Conservation (phyloP, 768 basidiomycete species). For the Crassisporium funariophilum region DNA sequence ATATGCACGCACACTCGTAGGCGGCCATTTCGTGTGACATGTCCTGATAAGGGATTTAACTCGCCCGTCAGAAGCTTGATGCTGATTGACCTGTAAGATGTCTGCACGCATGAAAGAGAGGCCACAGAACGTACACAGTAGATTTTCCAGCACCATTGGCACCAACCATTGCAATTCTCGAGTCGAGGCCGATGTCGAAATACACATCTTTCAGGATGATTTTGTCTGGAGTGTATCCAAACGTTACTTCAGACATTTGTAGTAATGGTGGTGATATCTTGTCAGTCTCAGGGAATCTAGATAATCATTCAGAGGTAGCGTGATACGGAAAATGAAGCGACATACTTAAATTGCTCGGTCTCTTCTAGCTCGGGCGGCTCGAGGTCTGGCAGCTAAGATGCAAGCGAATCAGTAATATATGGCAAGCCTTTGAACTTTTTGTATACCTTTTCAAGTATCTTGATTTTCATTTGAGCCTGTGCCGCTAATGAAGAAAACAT, state of each 20-base stretch:
- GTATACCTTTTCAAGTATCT: slow-evolving; percentile 72
- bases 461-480: slow-evolving; percentile 81
- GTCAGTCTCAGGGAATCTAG: slow-evolving; percentile 91
- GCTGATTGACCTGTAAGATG: slow-evolving; percentile 38
- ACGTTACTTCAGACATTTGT: slow-evolving; percentile 88
- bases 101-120: background rate
- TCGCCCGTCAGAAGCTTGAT: slow-evolving; percentile 93
- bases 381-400: slow-evolving; percentile 78
- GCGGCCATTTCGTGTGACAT: slow-evolving; percentile 89
- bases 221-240: slow-evolving; percentile 83
- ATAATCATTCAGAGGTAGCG: background rate
- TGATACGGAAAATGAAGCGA: background rate
- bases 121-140: slow-evolving; percentile 62
- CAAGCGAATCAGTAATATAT: slow-evolving; percentile 1
- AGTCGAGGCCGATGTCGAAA: slow-evolving; percentile 93
- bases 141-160: slow-evolving; percentile 97
- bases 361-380: slow-evolving; percentile 93
- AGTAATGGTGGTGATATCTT: slow-evolving; percentile 96
- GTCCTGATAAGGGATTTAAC: slow-evolving; percentile 70
- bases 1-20: slow-evolving; percentile 69
- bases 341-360: slow-evolving; percentile 86
- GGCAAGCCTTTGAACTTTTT: background rate
- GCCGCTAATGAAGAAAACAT: slow-evolving; percentile 53
- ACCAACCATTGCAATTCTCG: slow-evolving; percentile 92
- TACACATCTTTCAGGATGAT: slow-evolving; percentile 77